Evolutionary conservation across 2,329 filamentous ascomycete species (phyloP), one percentile per base, ranked within the genome.

Genomic region (Neurospora sp.): DNA sequence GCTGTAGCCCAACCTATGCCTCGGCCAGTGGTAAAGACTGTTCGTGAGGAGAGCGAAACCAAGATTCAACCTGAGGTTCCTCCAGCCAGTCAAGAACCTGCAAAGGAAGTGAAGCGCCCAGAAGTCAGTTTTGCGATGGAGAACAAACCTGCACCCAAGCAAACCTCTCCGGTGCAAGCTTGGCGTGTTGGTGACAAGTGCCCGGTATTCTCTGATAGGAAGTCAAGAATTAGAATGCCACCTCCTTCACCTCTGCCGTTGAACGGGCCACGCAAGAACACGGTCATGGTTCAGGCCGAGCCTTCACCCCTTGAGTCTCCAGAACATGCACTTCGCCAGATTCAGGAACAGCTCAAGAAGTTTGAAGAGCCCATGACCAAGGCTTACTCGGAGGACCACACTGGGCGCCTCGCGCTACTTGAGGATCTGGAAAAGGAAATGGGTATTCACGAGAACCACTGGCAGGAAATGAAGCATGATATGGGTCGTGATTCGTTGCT

Each of bases 391-490:
- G 76, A 76, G 8, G 80, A 78, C 72, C 78, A 82, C 38, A 78
- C 80, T 15, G 80, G 81, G 69, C 80, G 83, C 38, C 78, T 85
- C 70, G 82, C 81, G 40, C 80, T 89, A 3, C 79, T 91, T 1
- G 84, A 86, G 39, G 84, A 87, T 71, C 79, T 91, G 1, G 89
- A 91, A 75, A 81, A 80, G 71, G 89, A 91, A 77, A 87, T 90
- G 83, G 86, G 84, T 0, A 77, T 83, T 73, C 85, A 90, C 75
- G 86, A 89, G 75, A 82, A 82, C 69, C 84, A 85, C 73, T 90
- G 88, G 89, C 83, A 85, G 70, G 79, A 84, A 67, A 83, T 90
- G 79, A 86, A 87, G 70, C 79, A 83, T 36, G 83, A 84, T 43
- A 76, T 89, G 52, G 79, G 81, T 68, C 83, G 83, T 70, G 82